These are phyloP conservation scores for Closterium sp. DNA, from an alignment of 139 green algal species.

Conservation along the genomic window DNA sequence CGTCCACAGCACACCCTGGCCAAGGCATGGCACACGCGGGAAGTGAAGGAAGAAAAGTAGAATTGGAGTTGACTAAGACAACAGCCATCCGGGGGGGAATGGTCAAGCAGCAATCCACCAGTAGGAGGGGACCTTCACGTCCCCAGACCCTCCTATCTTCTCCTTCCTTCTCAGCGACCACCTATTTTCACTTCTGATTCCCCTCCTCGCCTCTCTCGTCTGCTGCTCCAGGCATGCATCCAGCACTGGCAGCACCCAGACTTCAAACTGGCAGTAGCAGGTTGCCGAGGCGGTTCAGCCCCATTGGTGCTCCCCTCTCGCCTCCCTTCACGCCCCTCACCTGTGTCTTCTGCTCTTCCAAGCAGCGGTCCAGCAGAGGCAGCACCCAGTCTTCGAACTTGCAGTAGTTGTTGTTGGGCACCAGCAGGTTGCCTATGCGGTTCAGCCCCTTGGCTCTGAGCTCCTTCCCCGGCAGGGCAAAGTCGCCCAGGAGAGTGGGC, in stretches of 20 bases:
- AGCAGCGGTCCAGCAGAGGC: conserved; percentile 90
- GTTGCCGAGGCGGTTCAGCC: conserved; percentile 98
- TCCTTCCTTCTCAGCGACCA: conserved; percentile 85
- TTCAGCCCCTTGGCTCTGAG: conserved; percentile 85
- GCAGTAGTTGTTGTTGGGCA: conserved; percentile 99
- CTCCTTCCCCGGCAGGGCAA: conserved; percentile 71
- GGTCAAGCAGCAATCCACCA: too few species aligned
- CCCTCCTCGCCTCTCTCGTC: conserved; percentile 54
- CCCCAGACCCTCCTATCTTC: neutral
- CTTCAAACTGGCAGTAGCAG: conserved; percentile 99
- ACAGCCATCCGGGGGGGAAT: too few species aligned
- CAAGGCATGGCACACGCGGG: neutral
- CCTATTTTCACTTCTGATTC: neutral
- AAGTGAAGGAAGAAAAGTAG: neutral
- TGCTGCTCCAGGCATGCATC: conserved; percentile 89
- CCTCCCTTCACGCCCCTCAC: conserved; percentile 25
- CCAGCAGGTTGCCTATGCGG: conserved; percentile 97
- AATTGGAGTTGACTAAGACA: neutral
- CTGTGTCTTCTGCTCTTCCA: conserved; percentile 80
- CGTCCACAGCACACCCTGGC: conserved; percentile 81
- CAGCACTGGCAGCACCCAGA: conserved; percentile 98
- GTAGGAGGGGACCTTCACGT: neutral
- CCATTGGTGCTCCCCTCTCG: too few species aligned
- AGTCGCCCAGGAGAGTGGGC: conserved; percentile 91
- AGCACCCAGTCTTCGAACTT: conserved; percentile 99